Base-by-base conservation (phyloP, 2,329 filamentous ascomycete genomes). In the Tolypocladium endophyticum region DNA sequence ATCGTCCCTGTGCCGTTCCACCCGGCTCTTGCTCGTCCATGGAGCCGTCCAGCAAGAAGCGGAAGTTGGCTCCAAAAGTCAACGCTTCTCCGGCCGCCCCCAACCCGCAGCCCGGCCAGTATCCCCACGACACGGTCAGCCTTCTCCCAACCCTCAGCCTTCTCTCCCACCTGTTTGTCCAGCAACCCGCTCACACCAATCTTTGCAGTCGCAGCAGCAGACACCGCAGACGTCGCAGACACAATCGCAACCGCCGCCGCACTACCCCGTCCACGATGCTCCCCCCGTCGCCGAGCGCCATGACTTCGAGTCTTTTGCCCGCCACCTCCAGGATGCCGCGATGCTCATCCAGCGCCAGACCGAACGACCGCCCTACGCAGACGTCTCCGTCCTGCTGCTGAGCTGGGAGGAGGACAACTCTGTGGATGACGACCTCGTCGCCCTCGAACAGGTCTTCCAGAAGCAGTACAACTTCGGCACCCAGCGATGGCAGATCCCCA, bases 241-340 rank as follows among this genome's bases (percentile, higher is more conserved):
- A 2, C 20, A 41, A 25, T 56, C 56, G 58, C 63, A 56, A 8
- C 59, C 61, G 45, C 56, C 57, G 18, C 60, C 52, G 36, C 69
- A 73, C 33, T 70, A 70, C 70, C 63, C 74, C 66, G 65, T 69
- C 64, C 69, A 76, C 71, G 75, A 79, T 71, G 67, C 72, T 59
- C 70, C 72, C 60, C 70, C 75, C 30, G 60, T 70, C 65, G 68
- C 71, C 59, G 79, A 84, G 66, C 79, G 81, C 64, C 79, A 83
- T 72, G 84, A 87, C 66, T 87, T 87, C 72, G 85, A 87, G 71
- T 80, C 82, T 58, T 87, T 87, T 68, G 85, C 84, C 61, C 80
- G 84, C 55, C 85, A 87, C 73, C 78, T 87, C 53, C 85, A 87
- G 69, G 85, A 87, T 78, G 85, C 84, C 56, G 84, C 85, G 64